Evolutionary conservation across 148 eudicot genomes (phyloP), one percentile per base, ranked within the genome.

Genomic region (Drosera capensis): DNA sequence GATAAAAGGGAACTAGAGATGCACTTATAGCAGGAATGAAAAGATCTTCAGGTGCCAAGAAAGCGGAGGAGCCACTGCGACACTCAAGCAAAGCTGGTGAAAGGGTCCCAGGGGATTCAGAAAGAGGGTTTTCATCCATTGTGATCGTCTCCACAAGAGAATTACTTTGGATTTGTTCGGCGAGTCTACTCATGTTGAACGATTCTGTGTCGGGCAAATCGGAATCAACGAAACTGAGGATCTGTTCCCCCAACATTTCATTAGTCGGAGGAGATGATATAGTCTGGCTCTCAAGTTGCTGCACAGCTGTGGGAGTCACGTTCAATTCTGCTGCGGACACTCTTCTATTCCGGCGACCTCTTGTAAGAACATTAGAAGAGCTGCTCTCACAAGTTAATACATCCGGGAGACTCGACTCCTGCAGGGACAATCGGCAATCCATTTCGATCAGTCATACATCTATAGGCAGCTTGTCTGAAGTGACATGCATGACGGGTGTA

Each of bases 361-460:
- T 73, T 48, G 74, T 62, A 39, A 45, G 58, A 12, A 78, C 56
- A 60, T 55, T 75, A 17, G 85, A 87, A 61, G 93, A 73, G 80
- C 58, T 62, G 60, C 71, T 78, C 68, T 80, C 70, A 19, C 48
- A 68, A 2, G 76, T 54, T 46, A 83, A 57, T 52, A 75, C 44
- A 40, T 81, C 77, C 31, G 94, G 94, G n/a, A n/a, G n/a, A n/a
- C n/a, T n/a, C n/a, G n/a, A n/a, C n/a, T n/a, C n/a, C n/a, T n/a
- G n/a, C n/a, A n/a, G n/a, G n/a, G n/a, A n/a, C n/a, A n/a, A n/a
- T n/a, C n/a, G n/a, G n/a, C n/a, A n/a, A n/a, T n/a, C n/a, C n/a
- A n/a, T n/a, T n/a, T n/a, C n/a, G n/a, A n/a, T n/a, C n/a, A n/a
- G n/a, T n/a, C n/a, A n/a, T n/a, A n/a, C n/a, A n/a, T n/a, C n/a